Percentiles rank a stretch among this genome's conserved stretches.
Evolutionary conservation across 2,329 filamentous ascomycete species (phyloP).

Genomic region (Lachnellula arida): DNA sequence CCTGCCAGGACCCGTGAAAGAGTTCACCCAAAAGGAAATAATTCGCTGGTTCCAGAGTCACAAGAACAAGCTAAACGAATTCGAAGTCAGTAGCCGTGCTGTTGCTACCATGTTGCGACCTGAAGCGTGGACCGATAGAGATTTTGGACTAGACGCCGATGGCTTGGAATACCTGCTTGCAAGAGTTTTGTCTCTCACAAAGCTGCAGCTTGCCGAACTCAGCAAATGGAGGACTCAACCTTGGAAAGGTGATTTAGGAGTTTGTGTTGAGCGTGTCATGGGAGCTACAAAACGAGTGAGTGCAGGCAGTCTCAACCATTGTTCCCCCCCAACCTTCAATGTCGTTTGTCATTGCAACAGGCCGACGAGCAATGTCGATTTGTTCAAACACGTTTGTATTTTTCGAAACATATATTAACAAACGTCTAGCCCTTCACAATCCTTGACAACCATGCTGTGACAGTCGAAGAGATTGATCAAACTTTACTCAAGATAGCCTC

Average conservation of each 20-base stretch:
- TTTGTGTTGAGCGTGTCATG: slow-evolving; percentile 36
- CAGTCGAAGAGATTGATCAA: slow-evolving; percentile 67
- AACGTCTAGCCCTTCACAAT: not conserved
- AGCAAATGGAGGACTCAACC: slow-evolving; percentile 52
- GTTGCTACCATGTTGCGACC: slow-evolving; percentile 74
- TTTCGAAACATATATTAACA: slow-evolving; percentile 1
- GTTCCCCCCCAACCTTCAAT: slow-evolving; percentile 3
- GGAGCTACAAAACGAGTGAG: slow-evolving; percentile 18
- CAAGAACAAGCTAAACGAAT: slow-evolving; percentile 50
- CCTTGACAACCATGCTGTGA: slow-evolving; percentile 40
- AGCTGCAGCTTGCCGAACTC: slow-evolving; percentile 56
- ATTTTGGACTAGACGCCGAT: slow-evolving; percentile 63
- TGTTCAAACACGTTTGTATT: no score
- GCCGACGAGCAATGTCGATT: no score
- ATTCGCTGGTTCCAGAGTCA: slow-evolving; percentile 66
- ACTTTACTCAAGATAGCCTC: slow-evolving; percentile 64
- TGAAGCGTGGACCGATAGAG: slow-evolving; percentile 69
- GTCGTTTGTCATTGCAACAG: not conserved
- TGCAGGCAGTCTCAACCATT: not conserved
- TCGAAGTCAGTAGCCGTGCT: slow-evolving; percentile 54
- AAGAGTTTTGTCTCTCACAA: slow-evolving; percentile 60
- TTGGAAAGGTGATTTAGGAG: slow-evolving; percentile 60
- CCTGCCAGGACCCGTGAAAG: slow-evolving; percentile 38
- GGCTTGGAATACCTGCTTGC: slow-evolving; percentile 63
- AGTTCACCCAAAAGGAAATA: slow-evolving; percentile 51